Conservation (phyloP, 129 eudicot genomes). For the Helichrysum umbraculigerum region DNA sequence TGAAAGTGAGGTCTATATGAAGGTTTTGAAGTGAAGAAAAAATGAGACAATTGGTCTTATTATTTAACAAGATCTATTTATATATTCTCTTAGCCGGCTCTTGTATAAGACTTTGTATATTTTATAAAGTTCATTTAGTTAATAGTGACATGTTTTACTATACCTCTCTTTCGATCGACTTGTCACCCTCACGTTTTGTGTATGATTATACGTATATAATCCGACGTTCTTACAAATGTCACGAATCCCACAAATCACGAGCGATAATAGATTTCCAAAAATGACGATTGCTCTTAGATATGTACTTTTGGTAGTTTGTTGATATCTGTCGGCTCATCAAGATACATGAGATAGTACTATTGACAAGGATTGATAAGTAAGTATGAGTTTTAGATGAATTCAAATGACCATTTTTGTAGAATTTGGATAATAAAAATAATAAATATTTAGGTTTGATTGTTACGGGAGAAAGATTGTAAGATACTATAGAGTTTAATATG, state of each 20-base stretch:
- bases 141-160: slow-evolving; percentile 4
- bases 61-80: slow-evolving; percentile 23
- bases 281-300: background rate
- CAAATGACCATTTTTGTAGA: background rate
- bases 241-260: slow-evolving; percentile 3
- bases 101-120: background rate
- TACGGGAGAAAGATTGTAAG: background rate
- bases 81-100: slow-evolving; percentile 30
- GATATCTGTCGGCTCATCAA: background rate
- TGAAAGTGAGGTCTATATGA: background rate
- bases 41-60: slow-evolving; percentile 29
- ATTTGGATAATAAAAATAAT: background rate
- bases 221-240: background rate
- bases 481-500: background rate
- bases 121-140: background rate
- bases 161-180: background rate
- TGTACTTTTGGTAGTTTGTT: slow-evolving; percentile 3
- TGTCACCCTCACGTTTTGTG: background rate
- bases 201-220: background rate
- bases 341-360: background rate
- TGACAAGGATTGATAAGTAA: background rate
- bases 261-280: background rate
- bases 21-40: slow-evolving; percentile 11
- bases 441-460: background rate
- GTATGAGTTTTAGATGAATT: background rate